These are phyloP conservation scores for Trametes villosa DNA, from an alignment of 768 basidiomycete genomes.

Conservation along the genomic window DNA sequence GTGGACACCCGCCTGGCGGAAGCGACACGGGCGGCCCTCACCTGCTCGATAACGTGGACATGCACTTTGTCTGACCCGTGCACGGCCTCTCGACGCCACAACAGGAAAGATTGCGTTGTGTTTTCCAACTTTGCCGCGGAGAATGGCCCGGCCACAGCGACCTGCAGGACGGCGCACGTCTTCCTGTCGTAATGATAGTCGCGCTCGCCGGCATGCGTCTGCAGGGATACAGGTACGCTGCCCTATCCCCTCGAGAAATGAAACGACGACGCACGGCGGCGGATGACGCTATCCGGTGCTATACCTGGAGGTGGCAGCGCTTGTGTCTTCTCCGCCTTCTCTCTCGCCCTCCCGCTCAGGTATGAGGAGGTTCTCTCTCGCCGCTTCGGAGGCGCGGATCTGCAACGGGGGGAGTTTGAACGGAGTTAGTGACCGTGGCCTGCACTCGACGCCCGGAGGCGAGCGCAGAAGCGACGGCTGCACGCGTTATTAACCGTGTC, in stretches of 20 bases:
- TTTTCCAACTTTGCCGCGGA: slow-evolving; percentile 8
- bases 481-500: neutral
- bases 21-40: neutral
- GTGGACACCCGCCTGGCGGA: neutral
- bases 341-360: neutral
- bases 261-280: neutral
- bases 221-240: neutral
- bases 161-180: slow-evolving; percentile 18
- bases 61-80: slow-evolving; percentile 10
- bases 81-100: neutral
- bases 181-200: slow-evolving; percentile 18
- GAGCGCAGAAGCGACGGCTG: neutral
- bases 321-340: neutral
- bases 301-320: neutral
- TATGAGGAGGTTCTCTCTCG: neutral
- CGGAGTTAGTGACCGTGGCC: slow-evolving; percentile 5
- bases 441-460: neutral
- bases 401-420: slow-evolving; percentile 4
- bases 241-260: neutral
- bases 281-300: neutral
- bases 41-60: neutral
- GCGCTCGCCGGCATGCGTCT: slow-evolving; percentile 8
- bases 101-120: neutral
- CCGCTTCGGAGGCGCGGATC: neutral
- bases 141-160: neutral